Percentiles rank a stretch among this genome's conserved stretches.
phyloP scores from a whole-genome alignment of 2,329 filamentous ascomycete species.

The Magnaporthiopsis incrustans region DNA sequence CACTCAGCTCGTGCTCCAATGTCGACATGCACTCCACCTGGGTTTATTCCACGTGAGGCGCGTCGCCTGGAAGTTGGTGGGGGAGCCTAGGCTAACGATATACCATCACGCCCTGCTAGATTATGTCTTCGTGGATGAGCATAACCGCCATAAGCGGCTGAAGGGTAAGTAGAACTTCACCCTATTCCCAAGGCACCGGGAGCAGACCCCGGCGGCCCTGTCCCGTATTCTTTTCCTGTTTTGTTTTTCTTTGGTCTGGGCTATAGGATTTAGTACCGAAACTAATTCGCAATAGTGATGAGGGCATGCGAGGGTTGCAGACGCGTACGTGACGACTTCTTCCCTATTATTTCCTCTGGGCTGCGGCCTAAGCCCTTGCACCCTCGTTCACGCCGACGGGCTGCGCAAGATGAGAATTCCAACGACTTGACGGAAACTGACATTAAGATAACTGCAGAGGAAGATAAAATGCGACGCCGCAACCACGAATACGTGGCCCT shows the following conservation, averaged over 20 bases:
- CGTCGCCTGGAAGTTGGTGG: constrained; percentile 6
- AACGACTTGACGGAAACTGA: neutral
- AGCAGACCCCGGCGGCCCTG: constrained; percentile 6
- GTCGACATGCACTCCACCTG: constrained; percentile 7
- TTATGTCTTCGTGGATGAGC: constrained; percentile 98
- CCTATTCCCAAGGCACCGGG: neutral
- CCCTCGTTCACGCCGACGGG: neutral
- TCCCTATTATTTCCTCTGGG: neutral
- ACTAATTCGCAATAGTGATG: constrained; percentile 61
- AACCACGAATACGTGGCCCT: constrained; percentile 96
- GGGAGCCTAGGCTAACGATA: neutral
- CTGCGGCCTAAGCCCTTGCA: neutral
- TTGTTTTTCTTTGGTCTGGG: neutral
- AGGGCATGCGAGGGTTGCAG: constrained; percentile 57
- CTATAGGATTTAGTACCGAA: neutral
- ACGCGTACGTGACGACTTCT: neutral
- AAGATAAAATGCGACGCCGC: constrained; percentile 99
- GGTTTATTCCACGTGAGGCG: neutral
- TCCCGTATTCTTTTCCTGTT: constrained; percentile 12
- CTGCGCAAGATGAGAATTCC: neutral
- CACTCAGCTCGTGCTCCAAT: neutral
- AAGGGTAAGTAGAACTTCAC: constrained; percentile 58
- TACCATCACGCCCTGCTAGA: constrained; percentile 42
- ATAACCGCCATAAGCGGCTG: constrained; percentile 92
- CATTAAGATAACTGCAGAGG: constrained; percentile 30